Conservation (phyloP, 1,284 basidiomycete species). For the Rhodotorula mucilaginosa region DNA sequence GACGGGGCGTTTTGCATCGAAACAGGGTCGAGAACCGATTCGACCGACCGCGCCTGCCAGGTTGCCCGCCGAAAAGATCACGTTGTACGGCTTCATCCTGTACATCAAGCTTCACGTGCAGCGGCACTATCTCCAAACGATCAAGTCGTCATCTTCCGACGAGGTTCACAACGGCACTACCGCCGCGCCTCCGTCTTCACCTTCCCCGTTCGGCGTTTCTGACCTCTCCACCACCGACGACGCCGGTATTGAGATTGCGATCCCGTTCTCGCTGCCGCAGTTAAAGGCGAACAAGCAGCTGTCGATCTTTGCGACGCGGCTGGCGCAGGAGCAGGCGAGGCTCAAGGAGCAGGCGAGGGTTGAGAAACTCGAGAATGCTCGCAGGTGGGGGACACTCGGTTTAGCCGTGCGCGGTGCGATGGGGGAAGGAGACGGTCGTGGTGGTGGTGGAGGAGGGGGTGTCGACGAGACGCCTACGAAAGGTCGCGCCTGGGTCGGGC, state of each 20-base stretch:
- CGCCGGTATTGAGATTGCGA: neutral
- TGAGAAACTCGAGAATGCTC: conserved; percentile 47
- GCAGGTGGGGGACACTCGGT: conserved; percentile 35
- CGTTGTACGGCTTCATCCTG: conserved; percentile 18
- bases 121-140: neutral
- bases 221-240: neutral
- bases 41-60: conserved; percentile 18
- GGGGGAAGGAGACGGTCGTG: too few species aligned
- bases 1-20: neutral
- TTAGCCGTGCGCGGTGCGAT: too few species aligned
- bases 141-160: neutral
- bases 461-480: too few species aligned
- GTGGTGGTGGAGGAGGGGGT: too few species aligned
- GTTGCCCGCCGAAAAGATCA: conserved; percentile 18
- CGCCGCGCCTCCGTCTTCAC: neutral
- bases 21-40: neutral
- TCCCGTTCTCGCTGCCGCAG: conserved; percentile 22
- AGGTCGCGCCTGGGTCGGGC: too few species aligned
- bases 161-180: neutral
- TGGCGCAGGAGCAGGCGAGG: conserved; percentile 22
- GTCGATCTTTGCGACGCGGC: conserved; percentile 18
- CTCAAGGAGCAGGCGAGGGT: conserved; percentile 45
- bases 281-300: conserved; percentile 10
- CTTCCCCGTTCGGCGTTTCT: neutral
- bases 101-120: conserved; percentile 29